These are phyloP conservation scores for Solanum corneliomulleri DNA, from an alignment of 257 asterid genomes.

Conservation along the genomic window DNA sequence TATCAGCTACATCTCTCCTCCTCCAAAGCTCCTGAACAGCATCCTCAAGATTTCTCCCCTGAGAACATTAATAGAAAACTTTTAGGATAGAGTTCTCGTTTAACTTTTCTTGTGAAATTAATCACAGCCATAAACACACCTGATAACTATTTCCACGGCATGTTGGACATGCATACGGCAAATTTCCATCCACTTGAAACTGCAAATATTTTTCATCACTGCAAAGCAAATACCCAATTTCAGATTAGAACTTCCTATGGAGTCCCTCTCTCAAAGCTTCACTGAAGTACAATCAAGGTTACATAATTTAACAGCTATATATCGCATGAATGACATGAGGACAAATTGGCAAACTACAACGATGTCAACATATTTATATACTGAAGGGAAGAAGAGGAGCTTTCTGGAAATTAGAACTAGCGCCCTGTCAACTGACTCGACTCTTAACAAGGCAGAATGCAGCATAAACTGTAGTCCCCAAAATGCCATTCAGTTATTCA, in stretches of 20 bases:
- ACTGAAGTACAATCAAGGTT: neutral
- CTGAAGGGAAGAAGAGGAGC: neutral
- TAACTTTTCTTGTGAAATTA: neutral
- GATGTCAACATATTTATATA: neutral
- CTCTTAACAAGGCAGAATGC: neutral
- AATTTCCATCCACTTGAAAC: constrained; percentile 89
- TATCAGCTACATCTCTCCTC: constrained; percentile 87
- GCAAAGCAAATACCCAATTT: constrained; percentile 10
- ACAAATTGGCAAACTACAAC: neutral
- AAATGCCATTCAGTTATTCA: neutral
- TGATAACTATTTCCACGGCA: constrained; percentile 91
- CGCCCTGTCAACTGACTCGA: neutral
- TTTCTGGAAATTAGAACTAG: neutral
- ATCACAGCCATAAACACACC: constrained; percentile 28
- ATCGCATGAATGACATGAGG: neutral
- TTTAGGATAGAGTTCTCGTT: neutral
- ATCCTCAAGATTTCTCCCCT: constrained; percentile 78
- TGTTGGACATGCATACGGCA: constrained; percentile 80
- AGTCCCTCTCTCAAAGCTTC: neutral
- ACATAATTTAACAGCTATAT: neutral
- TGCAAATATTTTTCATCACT: constrained; percentile 88
- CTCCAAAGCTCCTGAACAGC: constrained; percentile 98
- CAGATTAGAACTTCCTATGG: neutral
- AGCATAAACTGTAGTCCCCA: neutral
- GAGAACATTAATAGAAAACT: constrained; percentile 6